Evolutionary conservation across 2,329 filamentous ascomycete species (phyloP), one percentile per base, ranked within the genome.

Genomic region (Arthroderma uncinatum): DNA sequence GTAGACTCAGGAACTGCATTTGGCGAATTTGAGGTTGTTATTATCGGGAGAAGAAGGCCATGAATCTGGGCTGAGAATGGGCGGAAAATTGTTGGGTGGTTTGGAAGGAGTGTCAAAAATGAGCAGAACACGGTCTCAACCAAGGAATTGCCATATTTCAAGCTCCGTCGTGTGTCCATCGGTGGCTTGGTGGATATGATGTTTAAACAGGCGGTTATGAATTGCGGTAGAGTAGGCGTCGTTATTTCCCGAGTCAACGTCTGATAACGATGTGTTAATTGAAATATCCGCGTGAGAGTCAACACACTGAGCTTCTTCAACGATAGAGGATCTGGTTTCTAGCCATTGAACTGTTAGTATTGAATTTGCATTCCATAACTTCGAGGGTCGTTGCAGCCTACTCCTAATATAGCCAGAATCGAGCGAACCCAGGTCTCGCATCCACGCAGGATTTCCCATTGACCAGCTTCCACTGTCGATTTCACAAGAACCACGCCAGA

Each of bases 231-330:
- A 2, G 83, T 87, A 2, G 89, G 89, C 0, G 90, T 95, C 0
- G 87, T 91, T 60, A 96, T 88, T 68, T 96, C 91, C 64, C 92
- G 81, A 47, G 92, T 78, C 55, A 96, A 77, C 7, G 89, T 93
- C 59, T 86, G 88, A 67, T 90, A 90, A 37, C 85, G 82, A 66
- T 90, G 87, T 40, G 91, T 86, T 36, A 93, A 80, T 63, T 83
- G 79, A 73, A 93, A 96, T 63, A 96, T 90, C 66, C 87, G 85
- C 19, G 87, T 87, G 60, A 96, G 75, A 12, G 87, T 82, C 60
- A 93, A 80, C 53, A 95, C 76, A 62, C 82, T 82, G 58, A 96
- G 71, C 68, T 86, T 86, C 68, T 93, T 94, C 34, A 84, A 84
- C 2, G 85, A 81, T 5, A 80, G 70, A 2, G 88, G 83, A 65